These are phyloP conservation scores for Malus hybrid DNA, from an alignment of 331 rosid genomes.

Conservation along the genomic window DNA sequence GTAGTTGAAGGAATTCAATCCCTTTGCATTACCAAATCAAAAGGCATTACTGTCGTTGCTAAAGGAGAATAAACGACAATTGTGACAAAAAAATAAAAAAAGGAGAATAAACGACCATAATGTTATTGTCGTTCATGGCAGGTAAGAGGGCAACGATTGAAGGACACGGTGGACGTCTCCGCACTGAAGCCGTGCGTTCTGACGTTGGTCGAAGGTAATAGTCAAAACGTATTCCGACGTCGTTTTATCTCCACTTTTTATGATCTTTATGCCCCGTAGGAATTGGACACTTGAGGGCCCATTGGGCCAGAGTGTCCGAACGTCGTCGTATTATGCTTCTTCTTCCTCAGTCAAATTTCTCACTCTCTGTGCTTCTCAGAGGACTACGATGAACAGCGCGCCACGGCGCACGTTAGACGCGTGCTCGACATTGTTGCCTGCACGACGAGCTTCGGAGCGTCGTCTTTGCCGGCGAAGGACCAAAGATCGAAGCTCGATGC, in stretches of 20 bases:
- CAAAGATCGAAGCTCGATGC: slow-evolving; percentile 27
- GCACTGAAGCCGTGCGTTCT: slow-evolving; percentile 83
- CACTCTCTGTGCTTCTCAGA: slow-evolving; percentile 27
- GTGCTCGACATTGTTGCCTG: slow-evolving; percentile 78
- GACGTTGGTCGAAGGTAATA: slow-evolving; percentile 61
- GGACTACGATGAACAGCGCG: slow-evolving; percentile 68
- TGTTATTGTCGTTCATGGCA: slow-evolving; percentile 2
- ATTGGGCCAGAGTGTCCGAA: neutral
- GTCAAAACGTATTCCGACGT: slow-evolving; percentile 16
- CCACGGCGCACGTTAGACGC: slow-evolving; percentile 73
- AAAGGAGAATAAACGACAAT: too few relatives aligned
- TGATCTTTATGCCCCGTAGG: neutral
- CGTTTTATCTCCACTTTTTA: neutral
- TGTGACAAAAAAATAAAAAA: neutral
- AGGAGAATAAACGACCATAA: neutral
- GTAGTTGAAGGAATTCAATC: neutral
- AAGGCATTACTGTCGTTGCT: neutral
- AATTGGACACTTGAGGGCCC: neutral
- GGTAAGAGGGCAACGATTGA: slow-evolving; percentile 76
- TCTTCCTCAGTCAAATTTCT: neutral
- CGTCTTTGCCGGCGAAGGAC: slow-evolving; percentile 30
- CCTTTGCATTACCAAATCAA: neutral
- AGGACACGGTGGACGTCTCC: slow-evolving; percentile 80
- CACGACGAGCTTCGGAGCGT: slow-evolving; percentile 73
- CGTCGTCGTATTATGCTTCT: neutral